Evolutionary conservation across 164 flowering plant genomes (phyloP).

Genomic region (Amborella trichopoda): DNA sequence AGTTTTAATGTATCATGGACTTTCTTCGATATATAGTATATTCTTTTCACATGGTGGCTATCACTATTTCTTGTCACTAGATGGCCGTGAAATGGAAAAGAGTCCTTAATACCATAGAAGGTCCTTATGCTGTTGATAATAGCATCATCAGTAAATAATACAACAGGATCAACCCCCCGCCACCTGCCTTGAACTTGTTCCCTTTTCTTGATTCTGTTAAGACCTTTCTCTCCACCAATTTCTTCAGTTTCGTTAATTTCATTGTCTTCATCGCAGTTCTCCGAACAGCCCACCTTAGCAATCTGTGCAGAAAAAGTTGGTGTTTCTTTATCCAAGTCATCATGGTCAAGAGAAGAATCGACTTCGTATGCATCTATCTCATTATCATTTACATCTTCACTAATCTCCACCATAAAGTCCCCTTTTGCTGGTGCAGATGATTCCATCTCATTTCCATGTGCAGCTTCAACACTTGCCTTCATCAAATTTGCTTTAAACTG

Average conservation of each 20-base stretch:
- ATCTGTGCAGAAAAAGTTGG: too few relatives aligned
- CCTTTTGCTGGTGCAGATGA: too few relatives aligned
- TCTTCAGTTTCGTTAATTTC: slow-evolving; percentile 18
- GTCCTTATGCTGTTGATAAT: slow-evolving; percentile 42
- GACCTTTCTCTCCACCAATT: slow-evolving; percentile 34
- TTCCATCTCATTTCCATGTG: too few relatives aligned
- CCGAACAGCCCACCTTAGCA: slow-evolving; percentile 14
- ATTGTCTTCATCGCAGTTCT: slow-evolving; percentile 13
- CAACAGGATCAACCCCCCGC: slow-evolving; percentile 93
- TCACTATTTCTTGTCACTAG: slow-evolving; percentile 76
- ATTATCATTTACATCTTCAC: slow-evolving; percentile 4
- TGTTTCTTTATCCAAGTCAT: slow-evolving; percentile 13
- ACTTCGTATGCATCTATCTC: slow-evolving; percentile 9
- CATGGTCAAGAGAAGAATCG: slow-evolving; percentile 1
- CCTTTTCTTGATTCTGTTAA: too few relatives aligned
- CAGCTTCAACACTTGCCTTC: too few relatives aligned
- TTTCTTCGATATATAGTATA: slow-evolving; percentile 76
- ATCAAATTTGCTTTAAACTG: slow-evolving; percentile 4
- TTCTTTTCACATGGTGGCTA: slow-evolving; percentile 62
- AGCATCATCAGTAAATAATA: slow-evolving; percentile 58
- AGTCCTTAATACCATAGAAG: slow-evolving; percentile 78
- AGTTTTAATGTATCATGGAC: slow-evolving; percentile 65
- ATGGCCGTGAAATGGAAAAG: slow-evolving; percentile 64
- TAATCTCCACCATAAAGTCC: too few relatives aligned
- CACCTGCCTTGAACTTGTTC: slow-evolving; percentile 77